These are phyloP conservation scores for Dryas integrifolia DNA, from an alignment of 331 rosid species.

Conservation along the genomic window DNA sequence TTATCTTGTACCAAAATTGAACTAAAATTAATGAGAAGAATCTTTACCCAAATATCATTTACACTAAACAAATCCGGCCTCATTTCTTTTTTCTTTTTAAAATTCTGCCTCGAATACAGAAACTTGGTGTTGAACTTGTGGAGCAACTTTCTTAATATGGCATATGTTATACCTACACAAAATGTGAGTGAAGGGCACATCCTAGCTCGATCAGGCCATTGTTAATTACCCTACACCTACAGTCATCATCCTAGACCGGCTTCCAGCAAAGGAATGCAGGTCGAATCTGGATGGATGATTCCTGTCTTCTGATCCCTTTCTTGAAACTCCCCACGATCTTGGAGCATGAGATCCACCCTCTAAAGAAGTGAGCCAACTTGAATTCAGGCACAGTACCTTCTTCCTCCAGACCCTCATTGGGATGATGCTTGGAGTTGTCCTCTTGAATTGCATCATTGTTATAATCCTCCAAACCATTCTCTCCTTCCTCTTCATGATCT, in stretches of 20 bases:
- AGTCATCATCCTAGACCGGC: not conserved
- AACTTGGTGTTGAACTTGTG: not conserved
- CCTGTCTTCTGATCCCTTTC: conserved; percentile 19
- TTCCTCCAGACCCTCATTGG: conserved; percentile 22
- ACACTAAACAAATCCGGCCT: not conserved
- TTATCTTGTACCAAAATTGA: too few species aligned
- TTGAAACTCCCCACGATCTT: conserved; percentile 10
- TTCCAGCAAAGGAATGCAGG: conserved; percentile 11
- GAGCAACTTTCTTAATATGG: not conserved
- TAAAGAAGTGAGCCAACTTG: conserved; percentile 28
- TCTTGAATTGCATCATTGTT: conserved; percentile 11
- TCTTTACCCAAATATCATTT: not conserved
- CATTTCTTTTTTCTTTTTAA: too few species aligned
- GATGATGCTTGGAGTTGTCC: not conserved
- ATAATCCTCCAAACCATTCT: conserved; percentile 1
- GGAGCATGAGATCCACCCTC: conserved; percentile 35
- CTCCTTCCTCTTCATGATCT: conserved; percentile 7
- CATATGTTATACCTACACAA: too few species aligned
- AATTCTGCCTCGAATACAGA: not conserved
- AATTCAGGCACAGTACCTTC: conserved; percentile 21
- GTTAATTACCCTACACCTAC: not conserved
- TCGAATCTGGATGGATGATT: conserved; percentile 5
- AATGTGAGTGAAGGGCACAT: not conserved
- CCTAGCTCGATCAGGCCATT: not conserved
- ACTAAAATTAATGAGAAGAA: too few species aligned